Evolutionary conservation across 306 rosid species (phyloP).

Genomic region (Acacia melanoxylon): DNA sequence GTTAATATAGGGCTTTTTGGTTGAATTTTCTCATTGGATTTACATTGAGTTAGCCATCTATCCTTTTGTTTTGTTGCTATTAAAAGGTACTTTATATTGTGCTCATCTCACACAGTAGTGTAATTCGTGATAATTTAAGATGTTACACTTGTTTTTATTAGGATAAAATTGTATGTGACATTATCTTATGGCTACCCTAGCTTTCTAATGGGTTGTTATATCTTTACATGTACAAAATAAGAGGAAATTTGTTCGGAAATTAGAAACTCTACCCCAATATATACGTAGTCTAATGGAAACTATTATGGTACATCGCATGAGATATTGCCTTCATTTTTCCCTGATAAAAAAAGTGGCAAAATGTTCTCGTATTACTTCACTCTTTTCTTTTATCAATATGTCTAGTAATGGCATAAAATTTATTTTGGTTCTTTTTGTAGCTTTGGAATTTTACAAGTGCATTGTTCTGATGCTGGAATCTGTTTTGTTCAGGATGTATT

Average conservation of each 20-base stretch:
- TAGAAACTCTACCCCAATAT: background rate
- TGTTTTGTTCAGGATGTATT: slow-evolving; percentile 72
- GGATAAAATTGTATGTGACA: background rate
- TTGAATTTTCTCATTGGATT: background rate
- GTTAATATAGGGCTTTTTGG: background rate
- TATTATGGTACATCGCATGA: background rate
- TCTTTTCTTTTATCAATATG: background rate
- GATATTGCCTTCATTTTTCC: background rate
- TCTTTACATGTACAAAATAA: background rate
- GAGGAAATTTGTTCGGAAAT: slow-evolving; percentile 3
- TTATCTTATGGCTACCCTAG: background rate
- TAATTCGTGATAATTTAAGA: background rate
- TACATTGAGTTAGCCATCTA: background rate
- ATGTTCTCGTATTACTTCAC: slow-evolving; percentile 10
- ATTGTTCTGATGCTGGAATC: slow-evolving; percentile 35
- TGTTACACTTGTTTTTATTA: background rate
- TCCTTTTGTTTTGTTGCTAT: slow-evolving; percentile 1
- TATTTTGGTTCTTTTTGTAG: slow-evolving; percentile 4
- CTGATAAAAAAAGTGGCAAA: slow-evolving; percentile 13
- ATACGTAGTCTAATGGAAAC: slow-evolving; percentile 21
- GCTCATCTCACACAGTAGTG: background rate
- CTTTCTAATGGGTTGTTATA: background rate
- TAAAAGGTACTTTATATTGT: background rate
- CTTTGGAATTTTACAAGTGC: slow-evolving; percentile 30
- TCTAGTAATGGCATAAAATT: slow-evolving; percentile 17